Evolutionary conservation across 2,329 filamentous ascomycete genomes (phyloP).

Genomic region (Lachnellula occidentalis): DNA sequence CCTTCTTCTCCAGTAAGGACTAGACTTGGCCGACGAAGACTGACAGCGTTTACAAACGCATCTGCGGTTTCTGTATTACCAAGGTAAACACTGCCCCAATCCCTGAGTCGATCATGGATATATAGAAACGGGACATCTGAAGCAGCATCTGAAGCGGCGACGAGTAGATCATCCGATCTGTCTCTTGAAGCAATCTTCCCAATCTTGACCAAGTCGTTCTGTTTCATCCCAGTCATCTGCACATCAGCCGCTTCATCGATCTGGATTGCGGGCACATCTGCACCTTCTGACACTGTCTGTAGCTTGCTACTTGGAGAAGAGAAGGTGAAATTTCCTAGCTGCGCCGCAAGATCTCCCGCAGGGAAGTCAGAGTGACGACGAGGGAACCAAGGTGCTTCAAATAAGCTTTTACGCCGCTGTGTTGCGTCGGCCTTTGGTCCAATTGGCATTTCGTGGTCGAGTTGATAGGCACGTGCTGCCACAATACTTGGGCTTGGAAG

Average conservation of each 20-base stretch:
- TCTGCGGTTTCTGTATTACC: constrained; percentile 38
- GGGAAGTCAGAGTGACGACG: constrained; percentile 17
- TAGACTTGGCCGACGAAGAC: constrained; percentile 33
- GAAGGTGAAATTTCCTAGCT: constrained; percentile 17
- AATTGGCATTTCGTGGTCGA: constrained; percentile 15
- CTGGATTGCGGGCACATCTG: constrained; percentile 5
- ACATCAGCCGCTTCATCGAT: constrained; percentile 1
- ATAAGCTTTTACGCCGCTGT: constrained; percentile 15
- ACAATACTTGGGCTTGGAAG: constrained; percentile 24
- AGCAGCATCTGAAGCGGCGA: constrained; percentile 11
- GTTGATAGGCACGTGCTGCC: constrained; percentile 24
- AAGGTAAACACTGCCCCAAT: constrained; percentile 39
- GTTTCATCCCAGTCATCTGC: not conserved
- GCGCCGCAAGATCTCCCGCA: constrained; percentile 2
- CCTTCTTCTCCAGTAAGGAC: constrained; percentile 2
- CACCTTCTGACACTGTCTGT: constrained; percentile 12
- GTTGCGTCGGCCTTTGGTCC: constrained; percentile 4
- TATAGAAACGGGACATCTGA: constrained; percentile 21
- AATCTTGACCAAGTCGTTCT: constrained; percentile 3
- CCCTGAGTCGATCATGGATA: constrained; percentile 34
- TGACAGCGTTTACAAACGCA: constrained; percentile 41
- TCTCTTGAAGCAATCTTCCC: not conserved
- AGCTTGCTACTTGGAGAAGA: constrained; percentile 3
- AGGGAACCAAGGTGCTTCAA: constrained; percentile 13
- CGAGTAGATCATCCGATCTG: constrained; percentile 6